A percentile compares a stretch with the other conserved stretches of the same genome.
Conservation (phyloP, 176 grass and related monocot species). For the Rhynchospora pubera region DNA sequence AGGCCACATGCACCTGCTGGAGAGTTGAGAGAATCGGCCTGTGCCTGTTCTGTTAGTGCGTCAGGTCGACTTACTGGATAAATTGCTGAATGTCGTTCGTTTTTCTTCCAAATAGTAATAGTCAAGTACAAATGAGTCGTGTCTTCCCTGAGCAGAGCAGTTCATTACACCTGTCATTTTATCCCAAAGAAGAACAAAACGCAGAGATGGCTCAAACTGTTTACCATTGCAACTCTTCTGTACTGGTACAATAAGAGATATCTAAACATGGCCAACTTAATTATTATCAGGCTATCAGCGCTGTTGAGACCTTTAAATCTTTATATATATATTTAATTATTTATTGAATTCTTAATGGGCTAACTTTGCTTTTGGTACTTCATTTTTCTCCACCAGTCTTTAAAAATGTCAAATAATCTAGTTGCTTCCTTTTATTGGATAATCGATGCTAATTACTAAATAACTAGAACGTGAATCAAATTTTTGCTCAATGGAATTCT, state of each 20-base stretch:
- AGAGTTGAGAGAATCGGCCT: background rate
- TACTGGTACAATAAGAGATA: background rate
- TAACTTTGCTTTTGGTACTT: background rate
- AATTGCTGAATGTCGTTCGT: background rate
- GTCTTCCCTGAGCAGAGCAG: no score
- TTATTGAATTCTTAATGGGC: no score
- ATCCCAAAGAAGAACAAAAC: no score
- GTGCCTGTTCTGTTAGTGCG: background rate
- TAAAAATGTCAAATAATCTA: background rate
- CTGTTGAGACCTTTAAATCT: background rate
- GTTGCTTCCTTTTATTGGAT: background rate
- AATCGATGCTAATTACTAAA: background rate
- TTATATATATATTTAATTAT: background rate
- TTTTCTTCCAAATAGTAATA: background rate
- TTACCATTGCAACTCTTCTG: background rate
- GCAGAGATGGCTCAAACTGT: no score
- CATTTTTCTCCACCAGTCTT: background rate
- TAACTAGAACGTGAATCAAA: background rate
- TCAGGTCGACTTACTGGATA: background rate
- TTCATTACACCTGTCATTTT: no score
- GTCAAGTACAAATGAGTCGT: background rate
- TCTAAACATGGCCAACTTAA: background rate
- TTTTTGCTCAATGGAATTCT: background rate
- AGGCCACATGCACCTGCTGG: no score
- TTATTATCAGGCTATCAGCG: background rate